Base-by-base conservation (phyloP, 768 basidiomycete genomes). In the Austroboletus eburneus region DNA sequence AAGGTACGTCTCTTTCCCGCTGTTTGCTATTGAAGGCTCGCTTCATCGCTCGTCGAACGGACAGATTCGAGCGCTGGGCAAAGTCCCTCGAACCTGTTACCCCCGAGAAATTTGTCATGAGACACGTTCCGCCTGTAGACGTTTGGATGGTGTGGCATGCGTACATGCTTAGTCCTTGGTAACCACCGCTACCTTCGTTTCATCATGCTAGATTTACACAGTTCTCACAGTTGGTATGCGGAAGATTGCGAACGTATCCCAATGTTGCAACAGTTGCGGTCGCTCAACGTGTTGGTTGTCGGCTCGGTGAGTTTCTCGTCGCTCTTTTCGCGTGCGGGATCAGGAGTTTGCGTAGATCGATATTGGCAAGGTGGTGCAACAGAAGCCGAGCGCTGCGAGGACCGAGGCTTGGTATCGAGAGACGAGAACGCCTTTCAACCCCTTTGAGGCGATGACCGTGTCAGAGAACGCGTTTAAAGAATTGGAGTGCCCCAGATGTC, bases 101-200 rank as follows among this genome's bases (percentile, higher is more conserved):
- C 3, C 48, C 67, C 9, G 63, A 59, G 42, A 53, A 50, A 29
- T 66, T 66, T 27, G 47, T 68, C 25, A 21, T 45, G 20, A 46
- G 41, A 4, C 52, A 66, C 10, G 36, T 67, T 14, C 71, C 71
- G 0, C 71, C 71, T 12, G 23, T 69, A 24, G 72, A 72, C 33
- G 71, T 72, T 20, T 65, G 67, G 60, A 70, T 72, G 69, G 66
- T 72, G 17, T 70, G 72, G 66, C 71, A 72, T 17, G 71, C 70
- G 1, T 72, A 73, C 54, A 17, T 69, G 39, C 67, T 72, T 18
- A 69, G 56, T 38, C 71, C 71, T 10, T 57, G 62, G 71, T 71
- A 55, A 54, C 16, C 8, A 1, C 21, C 3, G 8, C 6, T 29
- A 17, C 6, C 40, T 16, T 7, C 9, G 5, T 13, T 17, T 39